Evolutionary conservation across 176 grass and related monocot genomes (phyloP).

Genomic region (Bonia amplexicaulis): DNA sequence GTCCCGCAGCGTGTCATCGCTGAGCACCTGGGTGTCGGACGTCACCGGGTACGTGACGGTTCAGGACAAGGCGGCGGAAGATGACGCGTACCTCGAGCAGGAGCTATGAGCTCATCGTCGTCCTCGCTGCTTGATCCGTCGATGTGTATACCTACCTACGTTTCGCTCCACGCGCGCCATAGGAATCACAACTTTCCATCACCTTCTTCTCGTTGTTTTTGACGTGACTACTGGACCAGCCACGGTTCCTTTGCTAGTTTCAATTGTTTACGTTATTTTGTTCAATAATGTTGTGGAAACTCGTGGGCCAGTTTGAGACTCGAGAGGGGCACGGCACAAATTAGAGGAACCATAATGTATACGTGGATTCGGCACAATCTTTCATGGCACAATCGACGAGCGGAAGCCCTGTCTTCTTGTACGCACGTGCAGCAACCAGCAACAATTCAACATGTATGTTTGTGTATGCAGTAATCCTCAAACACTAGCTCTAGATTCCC

Average conservation of each 20-base stretch:
- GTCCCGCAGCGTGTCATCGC: constrained; percentile 52
- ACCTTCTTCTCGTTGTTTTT: neutral
- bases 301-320: neutral
- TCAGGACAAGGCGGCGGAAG: constrained; percentile 18
- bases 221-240: neutral
- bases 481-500: no score
- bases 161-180: neutral
- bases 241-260: neutral
- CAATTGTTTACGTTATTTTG: neutral
- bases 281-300: neutral
- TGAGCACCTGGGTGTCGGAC: constrained; percentile 49
- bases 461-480: no score
- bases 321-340: no score
- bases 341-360: no score
- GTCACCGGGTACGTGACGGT: constrained; percentile 30
- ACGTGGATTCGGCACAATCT: no score
- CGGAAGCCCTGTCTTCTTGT: no score
- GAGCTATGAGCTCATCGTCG: constrained; percentile 3
- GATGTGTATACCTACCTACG: neutral
- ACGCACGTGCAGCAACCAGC: no score
- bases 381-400: no score
- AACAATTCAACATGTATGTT: no score
- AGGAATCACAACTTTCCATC: neutral
- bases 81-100: constrained; percentile 61
- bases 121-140: neutral